Conservation (phyloP, 345 rosid genomes). For the Salix dunnii region DNA sequence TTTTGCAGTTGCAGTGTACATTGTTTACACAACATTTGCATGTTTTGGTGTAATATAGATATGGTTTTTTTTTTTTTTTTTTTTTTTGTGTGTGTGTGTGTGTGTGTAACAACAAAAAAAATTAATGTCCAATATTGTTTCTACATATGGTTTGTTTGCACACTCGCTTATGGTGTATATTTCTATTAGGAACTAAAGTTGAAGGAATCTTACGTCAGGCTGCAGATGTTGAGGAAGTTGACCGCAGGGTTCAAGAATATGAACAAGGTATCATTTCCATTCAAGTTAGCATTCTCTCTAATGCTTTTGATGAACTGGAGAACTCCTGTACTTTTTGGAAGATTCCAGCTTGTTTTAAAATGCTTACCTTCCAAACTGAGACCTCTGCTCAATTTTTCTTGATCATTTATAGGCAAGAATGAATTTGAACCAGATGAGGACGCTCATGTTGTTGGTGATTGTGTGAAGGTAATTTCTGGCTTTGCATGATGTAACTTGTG, state of each 20-base stretch:
- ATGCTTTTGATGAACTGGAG: background rate
- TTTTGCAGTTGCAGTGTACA: background rate
- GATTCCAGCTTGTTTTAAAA: background rate
- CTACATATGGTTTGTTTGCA: background rate
- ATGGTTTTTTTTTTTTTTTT: too few species aligned
- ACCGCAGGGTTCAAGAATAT: slow-evolving; percentile 86
- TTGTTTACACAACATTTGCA: background rate
- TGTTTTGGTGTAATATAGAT: background rate
- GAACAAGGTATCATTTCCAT: slow-evolving; percentile 63
- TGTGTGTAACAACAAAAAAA: too few species aligned
- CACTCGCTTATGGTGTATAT: background rate
- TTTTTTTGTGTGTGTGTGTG: too few species aligned
- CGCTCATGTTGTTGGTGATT: slow-evolving; percentile 97
- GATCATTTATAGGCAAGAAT: slow-evolving; percentile 57
- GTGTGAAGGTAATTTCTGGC: slow-evolving; percentile 70
- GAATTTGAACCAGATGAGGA: slow-evolving; percentile 87
- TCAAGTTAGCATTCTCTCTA: slow-evolving; percentile 16
- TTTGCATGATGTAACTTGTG: slow-evolving; percentile 11
- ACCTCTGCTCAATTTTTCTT: slow-evolving; percentile 9
- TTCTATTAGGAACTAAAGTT: slow-evolving; percentile 63
- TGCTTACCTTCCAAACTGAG: slow-evolving; percentile 7
- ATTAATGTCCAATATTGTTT: background rate
- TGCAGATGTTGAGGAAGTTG: slow-evolving; percentile 99
- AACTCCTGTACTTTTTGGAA: background rate
- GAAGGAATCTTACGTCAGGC: slow-evolving; percentile 93